Evolutionary conservation across 1,139 yeast genomes (phyloP).

Genomic region (Yamadazyma conglobata): DNA sequence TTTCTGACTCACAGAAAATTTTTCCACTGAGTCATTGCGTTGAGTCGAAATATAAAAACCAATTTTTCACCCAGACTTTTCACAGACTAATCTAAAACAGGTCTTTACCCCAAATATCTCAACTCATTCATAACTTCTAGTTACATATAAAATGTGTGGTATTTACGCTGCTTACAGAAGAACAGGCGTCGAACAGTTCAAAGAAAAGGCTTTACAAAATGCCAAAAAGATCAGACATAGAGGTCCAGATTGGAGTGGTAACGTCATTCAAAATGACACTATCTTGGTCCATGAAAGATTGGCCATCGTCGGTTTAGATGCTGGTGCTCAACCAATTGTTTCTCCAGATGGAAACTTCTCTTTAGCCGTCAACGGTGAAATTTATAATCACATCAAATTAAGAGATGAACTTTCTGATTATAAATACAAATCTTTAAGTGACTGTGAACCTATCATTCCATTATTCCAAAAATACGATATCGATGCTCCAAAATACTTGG

Average conservation of each 20-base stretch:
- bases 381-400: slow-evolving; percentile 89
- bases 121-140: too few relatives aligned
- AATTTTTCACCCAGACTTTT: slow-evolving; percentile 5
- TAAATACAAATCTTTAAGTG: slow-evolving; percentile 80
- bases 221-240: slow-evolving; percentile 94
- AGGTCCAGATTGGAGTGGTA: slow-evolving; percentile 99
- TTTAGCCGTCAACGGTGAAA: slow-evolving; percentile 94
- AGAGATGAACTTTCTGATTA: slow-evolving; percentile 74
- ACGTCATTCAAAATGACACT: slow-evolving; percentile 71
- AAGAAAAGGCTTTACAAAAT: slow-evolving; percentile 82
- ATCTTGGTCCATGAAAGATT: slow-evolving; percentile 90
- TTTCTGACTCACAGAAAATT: too few relatives aligned
- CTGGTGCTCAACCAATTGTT: slow-evolving; percentile 97
- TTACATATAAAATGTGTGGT: slow-evolving; percentile 81
- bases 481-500: slow-evolving; percentile 89
- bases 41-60: too few relatives aligned
- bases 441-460: slow-evolving; percentile 97
- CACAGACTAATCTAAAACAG: not conserved
- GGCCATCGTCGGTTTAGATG: slow-evolving; percentile 91
- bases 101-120: not conserved
- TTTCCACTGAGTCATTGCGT: slow-evolving; percentile 2
- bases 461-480: slow-evolving; percentile 78
- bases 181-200: slow-evolving; percentile 75
- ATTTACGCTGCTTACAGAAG: slow-evolving; percentile 89
- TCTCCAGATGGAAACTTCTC: slow-evolving; percentile 71